Evolutionary conservation across 208 protist genomes (phyloP).

Genomic region (Naegleria gruberi): DNA sequence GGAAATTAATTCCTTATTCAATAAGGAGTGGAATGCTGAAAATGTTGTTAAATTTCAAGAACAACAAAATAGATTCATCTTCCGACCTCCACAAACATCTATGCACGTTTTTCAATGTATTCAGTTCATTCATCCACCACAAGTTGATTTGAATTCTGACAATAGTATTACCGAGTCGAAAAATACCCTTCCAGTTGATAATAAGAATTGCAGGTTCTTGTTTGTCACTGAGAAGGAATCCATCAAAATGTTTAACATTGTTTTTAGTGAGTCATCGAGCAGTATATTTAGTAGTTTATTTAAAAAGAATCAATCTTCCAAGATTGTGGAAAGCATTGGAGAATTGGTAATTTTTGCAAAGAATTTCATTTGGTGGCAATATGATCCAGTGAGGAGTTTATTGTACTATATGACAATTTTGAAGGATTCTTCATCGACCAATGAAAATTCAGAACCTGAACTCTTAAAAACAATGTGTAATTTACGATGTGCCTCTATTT

Average conservation of each 20-base stretch:
- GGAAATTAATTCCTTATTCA: background rate
- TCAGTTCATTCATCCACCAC: background rate
- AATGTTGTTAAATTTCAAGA: background rate
- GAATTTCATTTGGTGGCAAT: background rate
- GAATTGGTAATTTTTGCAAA: background rate
- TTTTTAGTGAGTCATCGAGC: background rate
- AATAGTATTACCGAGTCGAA: background rate
- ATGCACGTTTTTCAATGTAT: background rate
- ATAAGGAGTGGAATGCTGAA: background rate
- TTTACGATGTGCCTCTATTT: background rate
- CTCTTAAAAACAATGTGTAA: background rate
- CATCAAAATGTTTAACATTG: background rate
- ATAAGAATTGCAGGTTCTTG: background rate
- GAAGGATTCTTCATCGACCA: background rate
- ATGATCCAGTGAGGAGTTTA: background rate
- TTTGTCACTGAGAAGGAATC: background rate
- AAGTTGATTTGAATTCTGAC: background rate
- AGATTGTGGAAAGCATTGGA: background rate
- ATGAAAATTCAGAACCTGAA: background rate
- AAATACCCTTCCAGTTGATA: no score
- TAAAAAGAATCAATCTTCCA: background rate
- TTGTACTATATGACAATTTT: background rate
- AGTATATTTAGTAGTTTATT: background rate
- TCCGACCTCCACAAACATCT: background rate
- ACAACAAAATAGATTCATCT: background rate